Conservation (phyloP, 306 rosid genomes). For the Fragaria nilgerrensis region DNA sequence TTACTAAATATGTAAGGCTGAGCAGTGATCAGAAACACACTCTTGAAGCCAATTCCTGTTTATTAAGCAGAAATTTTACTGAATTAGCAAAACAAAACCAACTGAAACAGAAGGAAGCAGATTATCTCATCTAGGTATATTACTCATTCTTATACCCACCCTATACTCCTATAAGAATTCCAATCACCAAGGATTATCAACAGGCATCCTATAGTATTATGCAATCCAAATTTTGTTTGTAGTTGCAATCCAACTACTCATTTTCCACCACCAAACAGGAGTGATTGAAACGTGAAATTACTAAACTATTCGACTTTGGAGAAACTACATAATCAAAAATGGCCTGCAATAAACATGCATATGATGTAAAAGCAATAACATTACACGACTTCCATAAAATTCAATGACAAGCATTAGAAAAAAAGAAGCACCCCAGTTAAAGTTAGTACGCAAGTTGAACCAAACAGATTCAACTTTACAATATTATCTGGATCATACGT, state of each 20-base stretch:
- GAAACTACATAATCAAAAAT: not conserved
- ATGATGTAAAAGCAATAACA: too few species aligned
- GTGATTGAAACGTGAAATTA: not conserved
- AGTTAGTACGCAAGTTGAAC: too few species aligned
- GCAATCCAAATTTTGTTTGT: not conserved
- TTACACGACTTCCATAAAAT: not conserved
- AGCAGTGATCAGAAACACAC: constrained; percentile 72
- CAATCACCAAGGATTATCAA: not conserved
- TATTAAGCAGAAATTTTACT: constrained; percentile 11
- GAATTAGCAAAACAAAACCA: not conserved
- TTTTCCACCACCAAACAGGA: not conserved
- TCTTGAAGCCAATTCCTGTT: constrained; percentile 92
- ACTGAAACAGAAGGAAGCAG: not conserved
- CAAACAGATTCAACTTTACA: too few species aligned
- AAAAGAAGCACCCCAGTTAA: too few species aligned
- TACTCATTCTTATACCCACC: not conserved
- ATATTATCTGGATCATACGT: too few species aligned
- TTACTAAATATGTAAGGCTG: constrained; percentile 71
- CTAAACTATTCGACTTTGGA: not conserved
- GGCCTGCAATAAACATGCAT: not conserved
- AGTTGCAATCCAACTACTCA: not conserved
- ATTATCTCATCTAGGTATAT: not conserved
- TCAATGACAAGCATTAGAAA: not conserved
- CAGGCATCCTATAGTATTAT: not conserved
- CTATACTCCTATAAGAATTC: not conserved